Evolutionary conservation across 1,284 basidiomycete genomes (phyloP), one percentile per base, ranked within the genome.

Genomic region (Rhodotorula sp.): DNA sequence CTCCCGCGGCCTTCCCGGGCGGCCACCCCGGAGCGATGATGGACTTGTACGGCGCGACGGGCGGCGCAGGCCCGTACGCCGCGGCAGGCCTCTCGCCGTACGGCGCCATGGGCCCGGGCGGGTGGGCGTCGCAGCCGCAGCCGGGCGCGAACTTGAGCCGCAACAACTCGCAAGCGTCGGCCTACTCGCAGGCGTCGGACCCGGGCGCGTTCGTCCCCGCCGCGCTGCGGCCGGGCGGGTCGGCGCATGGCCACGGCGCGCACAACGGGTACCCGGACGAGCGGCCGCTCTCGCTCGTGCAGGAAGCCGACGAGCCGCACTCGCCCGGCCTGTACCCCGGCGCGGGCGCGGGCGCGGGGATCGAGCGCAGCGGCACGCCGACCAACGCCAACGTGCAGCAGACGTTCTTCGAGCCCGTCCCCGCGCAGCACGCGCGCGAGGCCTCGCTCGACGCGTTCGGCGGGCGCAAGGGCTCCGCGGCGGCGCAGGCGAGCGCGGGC

Each of bases 301-400:
- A 63, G 42, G 68, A 69, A 45, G 65, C 67, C 48, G 59, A 67
- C 48, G 64, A 65, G 56, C 53, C 60, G 27, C 27, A 53, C n/a
- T 57, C 68, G 12, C 45, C 61, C 14, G 62, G 27, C 1, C 14
- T 17, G 5, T 64, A 54, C 60, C 49, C 50, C 23, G 55, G 23
- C 21, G 25, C n/a, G 14, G 25, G n/a, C 52, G 25, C 14, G 27
- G 53, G 27, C 17, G 53, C 27, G 44, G 25, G 23, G 53, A 12
- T n/a, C n/a, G 61, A 25, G 52, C 44, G 77, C 23, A 66, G 66
- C n/a, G 77, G 77, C 19, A 78, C 77, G 34, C 77, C 77, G 9
- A 70, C 70, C 42, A 67, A 76, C 62, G 62, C 67, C 48, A 77
- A 78, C 71, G 75, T 73, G 17, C 75, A 76, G 64, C 77, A 78